Conservation (phyloP, 805 yeast species). For the Ogataea salicorniae region DNA sequence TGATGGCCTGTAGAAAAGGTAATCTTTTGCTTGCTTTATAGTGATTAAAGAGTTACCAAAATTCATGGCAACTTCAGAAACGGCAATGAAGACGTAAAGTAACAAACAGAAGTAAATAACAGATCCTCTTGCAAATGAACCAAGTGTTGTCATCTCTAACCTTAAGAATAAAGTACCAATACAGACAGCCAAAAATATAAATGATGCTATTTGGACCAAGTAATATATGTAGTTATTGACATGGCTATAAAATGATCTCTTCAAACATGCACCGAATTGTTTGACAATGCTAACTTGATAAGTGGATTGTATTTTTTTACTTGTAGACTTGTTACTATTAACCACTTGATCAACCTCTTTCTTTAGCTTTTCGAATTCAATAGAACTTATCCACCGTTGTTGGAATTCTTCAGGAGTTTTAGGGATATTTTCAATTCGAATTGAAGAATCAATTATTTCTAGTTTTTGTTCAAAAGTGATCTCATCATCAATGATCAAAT, state of each 20-base stretch:
- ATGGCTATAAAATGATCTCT: constrained; percentile 50
- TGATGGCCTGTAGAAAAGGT: constrained; percentile 68
- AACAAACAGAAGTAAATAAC: constrained; percentile 54
- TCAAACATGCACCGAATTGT: constrained; percentile 46
- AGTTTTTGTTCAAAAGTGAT: constrained; percentile 7
- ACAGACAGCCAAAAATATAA: constrained; percentile 52
- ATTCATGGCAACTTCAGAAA: constrained; percentile 42
- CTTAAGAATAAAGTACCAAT: constrained; percentile 59
- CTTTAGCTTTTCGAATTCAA: constrained; percentile 36
- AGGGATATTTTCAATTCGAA: constrained; percentile 41
- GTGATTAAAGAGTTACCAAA: constrained; percentile 54
- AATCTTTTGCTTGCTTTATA: constrained; percentile 59
- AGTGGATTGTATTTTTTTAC: constrained; percentile 37
- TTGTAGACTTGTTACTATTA: constrained; percentile 28
- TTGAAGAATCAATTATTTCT: constrained; percentile 19
- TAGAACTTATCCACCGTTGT: constrained; percentile 50
- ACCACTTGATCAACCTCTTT: constrained; percentile 28
- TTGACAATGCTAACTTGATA: constrained; percentile 39
- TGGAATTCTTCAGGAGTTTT: constrained; percentile 58
- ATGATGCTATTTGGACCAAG: constrained; percentile 41
- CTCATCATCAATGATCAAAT: constrained; percentile 14
- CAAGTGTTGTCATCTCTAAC: constrained; percentile 42
- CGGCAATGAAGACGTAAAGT: constrained; percentile 44
- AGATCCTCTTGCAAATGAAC: constrained; percentile 65
- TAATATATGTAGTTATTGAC: constrained; percentile 53